Evolutionary conservation across 2,329 filamentous ascomycete genomes (phyloP).

Genomic region (Alternaria incomplexa): DNA sequence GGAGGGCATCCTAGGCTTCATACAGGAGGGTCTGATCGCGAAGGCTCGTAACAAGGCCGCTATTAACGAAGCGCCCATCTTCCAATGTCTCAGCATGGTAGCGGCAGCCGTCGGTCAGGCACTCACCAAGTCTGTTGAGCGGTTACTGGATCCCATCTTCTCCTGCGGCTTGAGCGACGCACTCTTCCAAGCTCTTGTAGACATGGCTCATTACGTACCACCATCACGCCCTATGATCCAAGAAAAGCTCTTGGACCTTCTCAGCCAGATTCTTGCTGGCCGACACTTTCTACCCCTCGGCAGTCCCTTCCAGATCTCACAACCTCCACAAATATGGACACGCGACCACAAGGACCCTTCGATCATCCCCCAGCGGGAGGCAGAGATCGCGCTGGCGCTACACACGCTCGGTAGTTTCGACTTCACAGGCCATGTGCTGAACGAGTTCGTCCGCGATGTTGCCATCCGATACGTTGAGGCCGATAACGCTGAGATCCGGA

Average conservation of each 20-base stretch:
- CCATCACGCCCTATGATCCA: slow-evolving; percentile 93
- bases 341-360: slow-evolving; percentile 86
- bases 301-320: slow-evolving; percentile 85
- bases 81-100: slow-evolving; percentile 96
- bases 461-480: slow-evolving; percentile 98
- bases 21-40: slow-evolving; percentile 85
- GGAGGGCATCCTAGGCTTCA: slow-evolving; percentile 91
- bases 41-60: slow-evolving; percentile 70
- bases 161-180: slow-evolving; percentile 93
- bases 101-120: slow-evolving; percentile 95
- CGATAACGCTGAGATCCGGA: slow-evolving; percentile 89
- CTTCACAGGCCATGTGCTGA: slow-evolving; percentile 85
- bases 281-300: slow-evolving; percentile 91
- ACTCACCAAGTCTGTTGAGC: slow-evolving; percentile 97
- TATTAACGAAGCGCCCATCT: slow-evolving; percentile 75
- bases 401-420: slow-evolving; percentile 98
- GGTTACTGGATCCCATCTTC: slow-evolving; percentile 93
- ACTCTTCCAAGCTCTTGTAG: slow-evolving; percentile 91
- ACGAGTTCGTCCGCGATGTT: slow-evolving; percentile 98
- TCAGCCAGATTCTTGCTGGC: slow-evolving; percentile 91
- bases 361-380: slow-evolving; percentile 78
- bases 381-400: slow-evolving; percentile 89
- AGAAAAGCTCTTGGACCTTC: slow-evolving; percentile 89
- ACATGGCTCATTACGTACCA: slow-evolving; percentile 98
- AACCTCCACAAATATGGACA: slow-evolving; percentile 79